Base-by-base conservation (phyloP, 2,329 filamentous ascomycete genomes). In the Balansia obtecta region DNA sequence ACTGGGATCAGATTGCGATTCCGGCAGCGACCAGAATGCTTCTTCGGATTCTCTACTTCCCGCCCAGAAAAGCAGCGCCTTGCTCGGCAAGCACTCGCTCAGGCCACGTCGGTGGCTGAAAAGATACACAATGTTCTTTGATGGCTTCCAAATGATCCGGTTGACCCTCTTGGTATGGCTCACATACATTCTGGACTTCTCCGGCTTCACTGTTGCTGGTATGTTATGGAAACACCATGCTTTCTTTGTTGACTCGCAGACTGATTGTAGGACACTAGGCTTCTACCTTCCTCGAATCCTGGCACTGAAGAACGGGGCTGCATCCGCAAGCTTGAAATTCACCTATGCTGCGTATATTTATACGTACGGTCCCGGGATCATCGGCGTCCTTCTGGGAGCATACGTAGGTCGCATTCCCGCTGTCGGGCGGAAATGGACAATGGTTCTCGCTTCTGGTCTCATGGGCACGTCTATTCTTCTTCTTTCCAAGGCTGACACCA, bases 311-410 rank as follows among this genome's bases (percentile, higher is more conserved):
- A 76, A 77, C 50, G 70, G 69, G 13, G 64, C 63, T 0, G 63
- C 69, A 11, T 56, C 67, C 4, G 63, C 73, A 3, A 68, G 69
- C 2, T 66, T 77, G 11, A 57, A 48, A 58, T 68, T 56, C 9
- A 78, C 74, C 0, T 79, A 79, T 55, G 69, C 72, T 16, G 71
- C 68, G 4, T 78, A 77, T 59, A 69, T 79, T 34, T 74, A 73
- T 56, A 77, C 76, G 2, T 77, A 77, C 60, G 64, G 71, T 0
- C 74, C 74, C 0, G 74, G 75, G 2, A 71, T 75, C 9, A 52
- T 76, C 0, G 75, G 72, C 20, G 75, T 77, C 1, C 60, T 76
- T 0, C 58, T 76, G 2, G 75, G 72, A 1, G 65, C 71, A 0
- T 55, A 64, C 1, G 68, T 73, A 9, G 66, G 67, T 37, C 65